These are phyloP conservation scores for Sisymbrium altissimum DNA, from an alignment of 345 rosid genomes.

Conservation along the genomic window DNA sequence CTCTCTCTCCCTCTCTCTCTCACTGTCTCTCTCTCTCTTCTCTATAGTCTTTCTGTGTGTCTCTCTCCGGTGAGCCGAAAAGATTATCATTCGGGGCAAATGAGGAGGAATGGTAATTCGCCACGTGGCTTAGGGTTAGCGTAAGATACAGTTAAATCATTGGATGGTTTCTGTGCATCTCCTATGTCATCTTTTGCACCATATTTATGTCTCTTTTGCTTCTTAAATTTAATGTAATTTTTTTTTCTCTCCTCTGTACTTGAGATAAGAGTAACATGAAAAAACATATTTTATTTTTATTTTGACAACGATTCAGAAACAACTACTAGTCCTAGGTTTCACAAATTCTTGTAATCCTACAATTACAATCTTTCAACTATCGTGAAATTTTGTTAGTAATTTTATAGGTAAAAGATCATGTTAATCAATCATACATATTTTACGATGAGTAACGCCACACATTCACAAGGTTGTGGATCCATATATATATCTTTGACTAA, in stretches of 20 bases:
- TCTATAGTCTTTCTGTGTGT: conserved; percentile 8
- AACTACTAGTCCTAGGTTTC: not conserved
- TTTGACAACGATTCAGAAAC: not conserved
- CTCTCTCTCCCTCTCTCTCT: conserved; percentile 10
- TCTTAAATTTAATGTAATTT: not conserved
- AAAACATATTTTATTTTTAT: no score
- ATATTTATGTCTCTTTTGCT: conserved; percentile 1
- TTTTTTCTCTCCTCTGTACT: not conserved
- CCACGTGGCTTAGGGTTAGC: conserved; percentile 52
- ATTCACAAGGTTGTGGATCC: not conserved
- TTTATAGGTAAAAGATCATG: not conserved
- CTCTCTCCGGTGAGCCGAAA: conserved; percentile 29
- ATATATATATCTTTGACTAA: not conserved
- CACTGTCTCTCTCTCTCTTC: conserved; percentile 7
- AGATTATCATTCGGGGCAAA: conserved; percentile 31
- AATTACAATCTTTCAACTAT: not conserved
- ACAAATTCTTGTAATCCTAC: not conserved
- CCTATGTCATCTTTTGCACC: conserved; percentile 23
- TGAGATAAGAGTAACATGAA: not conserved
- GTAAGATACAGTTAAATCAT: conserved; percentile 28
- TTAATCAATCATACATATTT: not conserved
- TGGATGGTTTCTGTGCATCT: conserved; percentile 27
- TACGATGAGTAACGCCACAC: not conserved
- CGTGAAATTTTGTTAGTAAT: not conserved
- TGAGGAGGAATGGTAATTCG: conserved; percentile 23